Evolutionary conservation across 2,329 filamentous ascomycete species (phyloP).

Genomic region (Trichoderma sp.): DNA sequence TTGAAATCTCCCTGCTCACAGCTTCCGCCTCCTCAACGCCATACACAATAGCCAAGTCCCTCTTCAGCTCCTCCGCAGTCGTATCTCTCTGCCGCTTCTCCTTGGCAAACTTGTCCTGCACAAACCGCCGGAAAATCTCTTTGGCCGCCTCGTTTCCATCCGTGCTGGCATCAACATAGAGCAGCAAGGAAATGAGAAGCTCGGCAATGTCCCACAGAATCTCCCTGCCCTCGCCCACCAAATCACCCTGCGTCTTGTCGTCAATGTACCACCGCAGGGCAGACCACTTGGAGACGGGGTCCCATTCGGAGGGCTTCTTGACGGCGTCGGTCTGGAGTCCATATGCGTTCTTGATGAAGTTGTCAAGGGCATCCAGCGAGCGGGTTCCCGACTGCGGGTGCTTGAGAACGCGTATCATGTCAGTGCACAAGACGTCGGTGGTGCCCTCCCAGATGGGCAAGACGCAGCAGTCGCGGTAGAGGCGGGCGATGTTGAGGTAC

Average conservation of each 20-base stretch:
- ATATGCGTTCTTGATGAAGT: constrained; percentile 40
- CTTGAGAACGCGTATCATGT: constrained; percentile 52
- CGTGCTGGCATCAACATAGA: constrained; percentile 45
- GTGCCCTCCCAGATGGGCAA: constrained; percentile 73
- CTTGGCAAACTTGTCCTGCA: constrained; percentile 37
- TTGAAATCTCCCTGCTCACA: constrained; percentile 31
- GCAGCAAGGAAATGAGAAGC: constrained; percentile 47
- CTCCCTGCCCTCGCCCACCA: constrained; percentile 51
- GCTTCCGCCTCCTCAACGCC: constrained; percentile 32
- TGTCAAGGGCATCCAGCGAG: constrained; percentile 48
- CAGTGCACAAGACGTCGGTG: constrained; percentile 66
- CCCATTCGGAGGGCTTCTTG: constrained; percentile 35
- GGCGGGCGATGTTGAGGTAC: constrained; percentile 65
- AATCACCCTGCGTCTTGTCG: constrained; percentile 39
- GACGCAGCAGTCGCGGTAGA: constrained; percentile 67
- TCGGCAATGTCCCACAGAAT: constrained; percentile 50
- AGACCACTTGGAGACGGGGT: constrained; percentile 45
- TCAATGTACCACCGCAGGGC: constrained; percentile 44
- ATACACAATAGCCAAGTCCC: constrained; percentile 44
- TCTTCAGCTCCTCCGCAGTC: constrained; percentile 36
- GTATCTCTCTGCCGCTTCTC: constrained; percentile 31
- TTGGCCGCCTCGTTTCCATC: constrained; percentile 43
- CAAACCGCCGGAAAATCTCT: constrained; percentile 47
- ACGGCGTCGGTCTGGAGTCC: constrained; percentile 34
- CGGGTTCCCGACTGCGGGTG: constrained; percentile 45